Evolutionary conservation across 1,284 basidiomycete species (phyloP).

Genomic region (Cryptococcus sp.): DNA sequence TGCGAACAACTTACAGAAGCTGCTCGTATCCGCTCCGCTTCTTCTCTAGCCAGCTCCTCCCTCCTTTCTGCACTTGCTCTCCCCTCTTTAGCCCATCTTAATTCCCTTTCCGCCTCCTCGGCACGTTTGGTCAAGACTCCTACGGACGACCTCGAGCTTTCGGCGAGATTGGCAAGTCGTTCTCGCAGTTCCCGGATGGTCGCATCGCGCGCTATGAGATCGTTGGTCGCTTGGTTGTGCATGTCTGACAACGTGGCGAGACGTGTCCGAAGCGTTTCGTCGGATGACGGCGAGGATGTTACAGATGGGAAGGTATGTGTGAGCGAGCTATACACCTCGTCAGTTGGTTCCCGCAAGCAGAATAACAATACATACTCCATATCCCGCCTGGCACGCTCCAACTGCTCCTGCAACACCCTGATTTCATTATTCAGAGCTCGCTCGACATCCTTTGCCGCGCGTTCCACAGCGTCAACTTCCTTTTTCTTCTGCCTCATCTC

Average conservation of each 20-base stretch:
- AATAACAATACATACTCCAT: slow-evolving; percentile 44
- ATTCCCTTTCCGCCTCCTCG: slow-evolving; percentile 41
- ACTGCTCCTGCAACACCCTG: slow-evolving; percentile 37
- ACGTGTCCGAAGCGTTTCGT: slow-evolving; percentile 36
- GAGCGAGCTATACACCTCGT: slow-evolving; percentile 32
- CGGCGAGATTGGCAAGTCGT: slow-evolving; percentile 33
- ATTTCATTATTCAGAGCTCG: slow-evolving; percentile 40
- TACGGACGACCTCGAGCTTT: slow-evolving; percentile 27
- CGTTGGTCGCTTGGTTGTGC: slow-evolving; percentile 33
- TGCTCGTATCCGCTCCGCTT: slow-evolving; percentile 32
- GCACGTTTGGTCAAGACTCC: slow-evolving; percentile 29
- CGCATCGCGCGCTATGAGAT: slow-evolving; percentile 36
- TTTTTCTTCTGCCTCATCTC: slow-evolving; percentile 46
- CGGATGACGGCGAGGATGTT: slow-evolving; percentile 15
- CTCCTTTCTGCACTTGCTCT: slow-evolving; percentile 40
- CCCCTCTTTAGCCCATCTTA: slow-evolving; percentile 49
- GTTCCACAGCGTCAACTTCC: slow-evolving; percentile 39
- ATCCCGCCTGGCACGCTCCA: slow-evolving; percentile 47
- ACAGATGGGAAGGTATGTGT: slow-evolving; percentile 40
- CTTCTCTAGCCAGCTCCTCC: slow-evolving; percentile 38
- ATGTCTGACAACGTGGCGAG: slow-evolving; percentile 40
- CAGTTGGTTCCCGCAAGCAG: neutral
- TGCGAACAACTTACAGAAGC: slow-evolving; percentile 8
- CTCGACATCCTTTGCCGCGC: slow-evolving; percentile 34
- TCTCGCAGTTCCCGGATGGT: slow-evolving; percentile 33